Conservation (phyloP, 192 early-diverging fungal genomes). For the Glomus cerebriforme region DNA sequence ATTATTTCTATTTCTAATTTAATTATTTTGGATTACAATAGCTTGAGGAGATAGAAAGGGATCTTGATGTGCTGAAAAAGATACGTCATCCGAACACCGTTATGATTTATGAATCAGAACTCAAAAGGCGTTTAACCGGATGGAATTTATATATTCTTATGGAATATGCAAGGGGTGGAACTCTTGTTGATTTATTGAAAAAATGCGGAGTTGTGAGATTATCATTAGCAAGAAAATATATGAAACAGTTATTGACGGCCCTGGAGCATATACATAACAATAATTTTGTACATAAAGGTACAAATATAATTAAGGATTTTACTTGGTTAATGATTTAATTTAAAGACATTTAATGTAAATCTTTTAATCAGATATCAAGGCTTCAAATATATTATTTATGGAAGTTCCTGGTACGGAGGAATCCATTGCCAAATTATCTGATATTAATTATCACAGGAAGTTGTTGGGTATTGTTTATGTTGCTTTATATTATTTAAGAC, state of each 20-base stretch:
- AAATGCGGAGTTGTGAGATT: conserved; percentile 64
- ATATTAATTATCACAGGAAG: conserved; percentile 65
- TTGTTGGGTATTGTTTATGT: conserved; percentile 49
- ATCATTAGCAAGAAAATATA: conserved; percentile 58
- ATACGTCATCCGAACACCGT: conserved; percentile 63
- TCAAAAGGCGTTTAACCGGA: conserved; percentile 43
- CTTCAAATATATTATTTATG: conserved; percentile 46
- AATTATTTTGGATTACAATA: background rate
- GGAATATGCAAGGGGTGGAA: conserved; percentile 52
- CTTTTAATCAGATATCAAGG: conserved; percentile 41
- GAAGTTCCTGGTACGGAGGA: conserved; percentile 29
- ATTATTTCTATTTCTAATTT: background rate
- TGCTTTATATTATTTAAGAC: background rate
- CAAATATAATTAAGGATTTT: conserved; percentile 33
- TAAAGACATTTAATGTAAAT: background rate
- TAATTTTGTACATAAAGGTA: conserved; percentile 68
- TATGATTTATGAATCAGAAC: conserved; percentile 57
- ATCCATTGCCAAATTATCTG: conserved; percentile 62
- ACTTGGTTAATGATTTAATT: background rate
- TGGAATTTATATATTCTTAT: conserved; percentile 56
- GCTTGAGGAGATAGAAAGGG: conserved; percentile 58
- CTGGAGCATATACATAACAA: conserved; percentile 65
- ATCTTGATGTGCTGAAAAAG: conserved; percentile 58
- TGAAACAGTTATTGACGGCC: conserved; percentile 66
- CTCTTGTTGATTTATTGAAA: conserved; percentile 64